A percentile compares a stretch with the other conserved stretches of the same genome.
These are phyloP conservation scores for Phytophthora podocarpi DNA, from an alignment of 352 stramenopile species.

Conservation along the genomic window DNA sequence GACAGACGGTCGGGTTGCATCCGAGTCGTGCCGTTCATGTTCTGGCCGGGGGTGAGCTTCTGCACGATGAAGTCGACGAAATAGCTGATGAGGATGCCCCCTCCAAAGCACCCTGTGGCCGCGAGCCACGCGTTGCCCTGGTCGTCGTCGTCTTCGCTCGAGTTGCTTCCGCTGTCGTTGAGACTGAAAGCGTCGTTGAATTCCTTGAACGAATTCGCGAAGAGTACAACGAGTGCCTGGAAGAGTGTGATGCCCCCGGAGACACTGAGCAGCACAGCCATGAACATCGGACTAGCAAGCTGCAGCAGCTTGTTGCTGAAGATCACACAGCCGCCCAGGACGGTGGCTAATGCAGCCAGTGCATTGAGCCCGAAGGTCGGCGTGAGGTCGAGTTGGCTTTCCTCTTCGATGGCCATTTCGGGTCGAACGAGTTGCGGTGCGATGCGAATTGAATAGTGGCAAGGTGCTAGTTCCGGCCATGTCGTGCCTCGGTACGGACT, in stretches of 20 bases:
- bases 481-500: too few relatives aligned
- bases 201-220: slow-evolving; percentile 46
- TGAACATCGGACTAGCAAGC: slow-evolving; percentile 57
- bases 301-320: slow-evolving; percentile 75
- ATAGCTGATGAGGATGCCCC: slow-evolving; percentile 73
- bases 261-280: slow-evolving; percentile 69
- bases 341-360: slow-evolving; percentile 57
- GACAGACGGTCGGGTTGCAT: slow-evolving; percentile 38
- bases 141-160: slow-evolving; percentile 19
- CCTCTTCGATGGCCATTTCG: slow-evolving; percentile 39
- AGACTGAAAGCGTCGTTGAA: slow-evolving; percentile 46
- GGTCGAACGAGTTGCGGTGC: background rate
- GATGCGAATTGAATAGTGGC: slow-evolving; percentile 32
- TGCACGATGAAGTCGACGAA: slow-evolving; percentile 55
- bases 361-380: slow-evolving; percentile 62
- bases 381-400: slow-evolving; percentile 31
- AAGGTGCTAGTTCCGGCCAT: too few relatives aligned
- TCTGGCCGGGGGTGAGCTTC: slow-evolving; percentile 40
- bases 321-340: slow-evolving; percentile 70
- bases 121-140: slow-evolving; percentile 69
- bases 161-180: slow-evolving; percentile 16
- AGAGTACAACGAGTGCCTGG: slow-evolving; percentile 79
- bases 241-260: slow-evolving; percentile 80
- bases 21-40: slow-evolving; percentile 41
- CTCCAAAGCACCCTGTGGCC: slow-evolving; percentile 87